Evolutionary conservation across 1,139 yeast genomes (phyloP), one percentile per base, ranked within the genome.

Genomic region (Pichia sp.): DNA sequence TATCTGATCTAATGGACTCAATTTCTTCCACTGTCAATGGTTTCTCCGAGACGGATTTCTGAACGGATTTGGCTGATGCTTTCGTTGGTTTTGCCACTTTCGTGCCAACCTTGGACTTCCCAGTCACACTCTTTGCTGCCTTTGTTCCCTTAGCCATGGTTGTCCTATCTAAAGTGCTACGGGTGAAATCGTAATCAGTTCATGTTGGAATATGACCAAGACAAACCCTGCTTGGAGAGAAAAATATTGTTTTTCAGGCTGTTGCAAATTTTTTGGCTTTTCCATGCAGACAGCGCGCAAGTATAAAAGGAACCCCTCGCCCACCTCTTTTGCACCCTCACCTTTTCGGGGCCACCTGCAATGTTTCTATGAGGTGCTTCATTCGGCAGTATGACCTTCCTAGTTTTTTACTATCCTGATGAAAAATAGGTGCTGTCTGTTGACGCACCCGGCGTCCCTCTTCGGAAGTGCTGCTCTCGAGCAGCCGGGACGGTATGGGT

Each of bases 401-500:
- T 50, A 47, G 55, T 47, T 49, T 48, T 48, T 72, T 71, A 36
- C 64, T 39, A 66, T 52, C 56, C 60, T 73, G 79, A 73, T 73
- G 79, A 73, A 66, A 64, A 64, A 75, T 71, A 71, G 74, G 57
- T 55, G 56, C 40, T 51, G 55, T 49, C 50, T 52, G 42, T 49
- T 41, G 51, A 52, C 55, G 42, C 73, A 49, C 50, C 52, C 51
- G 48, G 47, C 48, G 49, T 57, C 74, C 78, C 77, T 62, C 60
- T 48, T 27, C 46, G 48, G 51, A 58, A 66, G 56, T 55, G 38
- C 60, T 63, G 37, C 27, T 32, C 28, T 35, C 21, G 66, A 27
- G 52, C 45, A 43, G 47, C 56, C 51, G 64, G 77, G 77, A 69
- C 64, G 62, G 56, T 55, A 47, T 46, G 72, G 74, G 72, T 69